Conservation (phyloP, 495 filamentous ascomycete species). For the Haplographium delicatum region DNA sequence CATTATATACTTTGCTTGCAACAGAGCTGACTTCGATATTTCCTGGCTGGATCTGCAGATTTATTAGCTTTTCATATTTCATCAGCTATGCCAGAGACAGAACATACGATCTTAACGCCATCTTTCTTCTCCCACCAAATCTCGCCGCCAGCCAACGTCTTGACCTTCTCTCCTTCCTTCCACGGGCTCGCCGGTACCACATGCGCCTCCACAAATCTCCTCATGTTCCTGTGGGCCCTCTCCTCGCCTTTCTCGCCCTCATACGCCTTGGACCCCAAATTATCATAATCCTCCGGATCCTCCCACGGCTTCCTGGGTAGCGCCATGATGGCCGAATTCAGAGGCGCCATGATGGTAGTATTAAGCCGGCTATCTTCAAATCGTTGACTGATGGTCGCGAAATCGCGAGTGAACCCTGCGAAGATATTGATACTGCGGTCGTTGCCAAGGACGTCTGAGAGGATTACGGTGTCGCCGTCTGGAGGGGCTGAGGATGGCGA, state of each 20-base stretch:
- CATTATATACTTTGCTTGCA: constrained; percentile 71
- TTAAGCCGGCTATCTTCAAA: constrained; percentile 66
- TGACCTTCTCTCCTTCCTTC: constrained; percentile 66
- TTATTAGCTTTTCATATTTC: constrained; percentile 3
- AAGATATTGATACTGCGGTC: constrained; percentile 83
- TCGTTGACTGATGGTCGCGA: constrained; percentile 63
- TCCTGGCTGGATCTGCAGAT: constrained; percentile 68
- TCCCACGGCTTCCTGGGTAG: constrained; percentile 95
- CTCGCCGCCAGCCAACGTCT: constrained; percentile 64
- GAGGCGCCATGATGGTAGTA: constrained; percentile 84
- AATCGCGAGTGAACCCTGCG: constrained; percentile 76
- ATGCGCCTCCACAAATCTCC: constrained; percentile 83
- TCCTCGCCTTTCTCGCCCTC: constrained; percentile 73
- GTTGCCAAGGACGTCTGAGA: constrained; percentile 83
- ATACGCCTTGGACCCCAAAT: constrained; percentile 72
- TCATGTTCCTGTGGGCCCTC: constrained; percentile 71
- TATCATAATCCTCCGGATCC: constrained; percentile 71
- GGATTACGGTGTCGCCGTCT: constrained; percentile 16
- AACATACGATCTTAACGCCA: constrained; percentile 66
- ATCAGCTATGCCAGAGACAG: background rate
- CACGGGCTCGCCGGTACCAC: constrained; percentile 74
- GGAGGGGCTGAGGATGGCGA: constrained; percentile 11
- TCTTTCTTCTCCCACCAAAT: constrained; percentile 77
- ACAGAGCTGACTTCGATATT: constrained; percentile 68
- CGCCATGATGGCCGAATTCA: constrained; percentile 71